Evolutionary conservation across 2,329 filamentous ascomycete genomes (phyloP).

Genomic region (Penicillium griseofulvum): DNA sequence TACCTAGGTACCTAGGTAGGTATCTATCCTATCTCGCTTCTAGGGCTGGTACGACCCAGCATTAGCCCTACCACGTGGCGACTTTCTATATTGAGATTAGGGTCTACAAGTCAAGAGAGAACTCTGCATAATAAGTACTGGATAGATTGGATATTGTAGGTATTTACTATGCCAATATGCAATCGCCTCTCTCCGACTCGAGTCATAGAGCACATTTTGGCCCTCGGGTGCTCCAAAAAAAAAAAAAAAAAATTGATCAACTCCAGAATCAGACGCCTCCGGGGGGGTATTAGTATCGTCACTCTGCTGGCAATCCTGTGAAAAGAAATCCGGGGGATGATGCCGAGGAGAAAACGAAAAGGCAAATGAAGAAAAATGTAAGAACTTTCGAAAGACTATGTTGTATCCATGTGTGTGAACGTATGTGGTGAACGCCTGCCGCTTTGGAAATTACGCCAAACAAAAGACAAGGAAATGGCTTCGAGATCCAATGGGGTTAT

Average conservation of each 20-base stretch:
- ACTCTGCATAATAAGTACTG: not conserved
- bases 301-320: not conserved
- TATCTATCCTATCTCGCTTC: too few relatives aligned
- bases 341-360: not conserved
- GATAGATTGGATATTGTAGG: slow-evolving; percentile 1
- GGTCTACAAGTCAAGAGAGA: not conserved
- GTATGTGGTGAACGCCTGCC: not conserved
- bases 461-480: not conserved
- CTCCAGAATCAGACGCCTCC: slow-evolving; percentile 6
- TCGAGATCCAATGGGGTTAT: not conserved
- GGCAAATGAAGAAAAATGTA: not conserved
- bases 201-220: not conserved
- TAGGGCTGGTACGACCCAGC: not conserved
- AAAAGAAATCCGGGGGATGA: not conserved
- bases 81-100: slow-evolving; percentile 1
- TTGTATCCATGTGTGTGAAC: not conserved
- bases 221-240: not conserved
- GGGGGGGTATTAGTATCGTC: slow-evolving; percentile 18
- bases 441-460: slow-evolving; percentile 7
- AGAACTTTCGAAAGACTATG: not conserved
- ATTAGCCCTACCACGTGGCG: slow-evolving; percentile 6
- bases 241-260: not conserved
- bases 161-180: not conserved
- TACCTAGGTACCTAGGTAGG: too few relatives aligned
- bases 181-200: not conserved